Evolutionary conservation across 1,284 basidiomycete species (phyloP).

Genomic region (Testicularia cyperi): DNA sequence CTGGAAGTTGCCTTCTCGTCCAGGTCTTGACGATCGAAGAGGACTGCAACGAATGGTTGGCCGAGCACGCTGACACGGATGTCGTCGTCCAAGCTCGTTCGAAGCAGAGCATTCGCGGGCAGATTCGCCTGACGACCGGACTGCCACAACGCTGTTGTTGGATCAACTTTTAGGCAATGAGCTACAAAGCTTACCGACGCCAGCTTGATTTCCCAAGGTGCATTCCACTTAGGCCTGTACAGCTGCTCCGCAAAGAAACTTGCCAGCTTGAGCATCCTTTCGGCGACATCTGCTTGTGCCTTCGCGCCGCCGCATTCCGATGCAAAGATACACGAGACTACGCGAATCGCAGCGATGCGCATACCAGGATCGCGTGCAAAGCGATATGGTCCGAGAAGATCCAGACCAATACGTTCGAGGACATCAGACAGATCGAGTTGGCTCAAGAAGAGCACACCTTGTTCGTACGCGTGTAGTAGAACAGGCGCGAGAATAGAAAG

Average conservation of each 20-base stretch:
- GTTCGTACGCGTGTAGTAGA: slow-evolving; percentile 6
- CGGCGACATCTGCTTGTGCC: slow-evolving; percentile 22
- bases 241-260: slow-evolving; percentile 32
- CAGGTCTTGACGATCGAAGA: slow-evolving; percentile 61
- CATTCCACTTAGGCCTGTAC: slow-evolving; percentile 12
- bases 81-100: slow-evolving; percentile 68
- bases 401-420: slow-evolving; percentile 23
- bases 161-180: slow-evolving; percentile 62
- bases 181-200: slow-evolving; percentile 66
- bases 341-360: slow-evolving; percentile 10
- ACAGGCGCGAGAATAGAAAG: slow-evolving; percentile 9
- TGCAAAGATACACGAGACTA: slow-evolving; percentile 10
- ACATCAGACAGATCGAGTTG: slow-evolving; percentile 25
- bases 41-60: slow-evolving; percentile 68
- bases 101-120: slow-evolving; percentile 7
- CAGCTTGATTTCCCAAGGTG: slow-evolving; percentile 51
- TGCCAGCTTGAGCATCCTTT: slow-evolving; percentile 20
- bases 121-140: too few species aligned
- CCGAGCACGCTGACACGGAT: slow-evolving; percentile 81
- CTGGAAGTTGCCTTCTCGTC: slow-evolving; percentile 8
- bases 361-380: slow-evolving; percentile 10
- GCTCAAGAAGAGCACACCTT: slow-evolving; percentile 17
- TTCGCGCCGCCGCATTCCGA: slow-evolving; percentile 5
- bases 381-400: slow-evolving; percentile 20
- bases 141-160: slow-evolving; percentile 3